Conservation (phyloP, 495 filamentous ascomycete genomes). For the Geopyxis carbonaria region DNA sequence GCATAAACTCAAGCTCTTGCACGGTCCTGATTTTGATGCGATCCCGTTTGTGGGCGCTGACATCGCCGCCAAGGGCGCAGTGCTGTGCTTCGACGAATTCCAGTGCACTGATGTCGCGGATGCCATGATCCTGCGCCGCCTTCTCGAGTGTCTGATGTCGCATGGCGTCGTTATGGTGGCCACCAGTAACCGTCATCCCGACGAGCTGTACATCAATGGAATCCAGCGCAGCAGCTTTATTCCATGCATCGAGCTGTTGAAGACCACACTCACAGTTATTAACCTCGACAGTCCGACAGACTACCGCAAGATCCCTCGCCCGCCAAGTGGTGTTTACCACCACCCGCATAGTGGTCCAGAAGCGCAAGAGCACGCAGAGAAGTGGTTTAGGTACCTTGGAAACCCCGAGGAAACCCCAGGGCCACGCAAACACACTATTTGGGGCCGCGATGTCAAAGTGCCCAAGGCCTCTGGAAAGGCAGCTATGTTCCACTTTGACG, state of each 20-base stretch:
- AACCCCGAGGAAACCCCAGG: conserved; percentile 70
- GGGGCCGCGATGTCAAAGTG: conserved; percentile 79
- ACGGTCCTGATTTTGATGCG: conserved; percentile 82
- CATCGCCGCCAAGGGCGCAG: conserved; percentile 67
- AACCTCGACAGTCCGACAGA: conserved; percentile 91
- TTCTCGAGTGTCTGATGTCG: conserved; percentile 78
- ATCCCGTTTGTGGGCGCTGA: conserved; percentile 85
- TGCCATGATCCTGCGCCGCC: conserved; percentile 87
- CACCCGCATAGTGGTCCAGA: conserved; percentile 60
- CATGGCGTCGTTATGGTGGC: conserved; percentile 94
- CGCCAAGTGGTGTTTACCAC: conserved; percentile 85
- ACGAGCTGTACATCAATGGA: conserved; percentile 93
- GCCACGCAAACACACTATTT: conserved; percentile 62
- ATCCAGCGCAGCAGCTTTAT: conserved; percentile 92
- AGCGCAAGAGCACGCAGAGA: conserved; percentile 64
- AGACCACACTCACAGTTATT: conserved; percentile 64
- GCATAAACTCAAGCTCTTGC: conserved; percentile 72
- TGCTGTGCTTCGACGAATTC: conserved; percentile 97
- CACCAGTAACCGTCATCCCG: conserved; percentile 90
- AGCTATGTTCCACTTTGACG: conserved; percentile 76
- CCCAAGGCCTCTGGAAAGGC: conserved; percentile 74
- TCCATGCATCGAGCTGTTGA: conserved; percentile 83
- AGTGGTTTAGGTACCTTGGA: conserved; percentile 88
- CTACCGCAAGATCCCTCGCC: conserved; percentile 90
- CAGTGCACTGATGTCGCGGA: conserved; percentile 98